Evolutionary conservation across 1,284 basidiomycete species (phyloP).

Genomic region (Sanghuangporus weigelae): DNA sequence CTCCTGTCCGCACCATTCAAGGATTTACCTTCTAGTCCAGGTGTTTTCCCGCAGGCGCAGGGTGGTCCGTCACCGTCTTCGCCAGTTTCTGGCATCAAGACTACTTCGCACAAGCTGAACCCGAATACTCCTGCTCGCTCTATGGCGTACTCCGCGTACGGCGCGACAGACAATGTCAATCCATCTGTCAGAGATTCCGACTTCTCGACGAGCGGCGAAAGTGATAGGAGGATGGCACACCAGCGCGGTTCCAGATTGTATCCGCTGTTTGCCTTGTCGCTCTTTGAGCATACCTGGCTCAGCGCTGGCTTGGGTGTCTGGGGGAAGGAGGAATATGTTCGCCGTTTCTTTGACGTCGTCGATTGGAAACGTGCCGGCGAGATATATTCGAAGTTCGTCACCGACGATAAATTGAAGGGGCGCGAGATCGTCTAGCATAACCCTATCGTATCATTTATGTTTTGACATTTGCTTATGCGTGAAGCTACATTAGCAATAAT

Average conservation of each 20-base stretch:
- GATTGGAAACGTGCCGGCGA: conserved; percentile 75
- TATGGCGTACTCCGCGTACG: conserved; percentile 17
- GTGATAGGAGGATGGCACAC: neutral
- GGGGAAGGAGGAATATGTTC: conserved; percentile 89
- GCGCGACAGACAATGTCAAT: neutral
- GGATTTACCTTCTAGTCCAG: neutral
- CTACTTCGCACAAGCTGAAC: conserved; percentile 21
- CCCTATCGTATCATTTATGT: neutral
- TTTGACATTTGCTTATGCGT: neutral
- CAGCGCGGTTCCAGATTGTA: conserved; percentile 26
- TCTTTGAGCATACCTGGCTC: conserved; percentile 92
- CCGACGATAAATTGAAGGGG: neutral
- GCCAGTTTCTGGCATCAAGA: conserved; percentile 29
- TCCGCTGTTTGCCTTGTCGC: conserved; percentile 81
- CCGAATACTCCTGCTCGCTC: conserved; percentile 27
- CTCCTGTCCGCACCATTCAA: neutral
- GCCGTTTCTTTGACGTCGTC: conserved; percentile 84
- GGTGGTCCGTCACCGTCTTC: conserved; percentile 23
- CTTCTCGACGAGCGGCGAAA: neutral
- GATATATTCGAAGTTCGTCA: conserved; percentile 20
- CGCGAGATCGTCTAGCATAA: neutral
- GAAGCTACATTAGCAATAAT: conserved; percentile 1
- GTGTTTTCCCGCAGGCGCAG: neutral
- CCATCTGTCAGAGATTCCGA: neutral
- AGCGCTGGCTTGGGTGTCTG: conserved; percentile 87